Conservation (phyloP, 83 land plant genomes). For the Picea abies region DNA sequence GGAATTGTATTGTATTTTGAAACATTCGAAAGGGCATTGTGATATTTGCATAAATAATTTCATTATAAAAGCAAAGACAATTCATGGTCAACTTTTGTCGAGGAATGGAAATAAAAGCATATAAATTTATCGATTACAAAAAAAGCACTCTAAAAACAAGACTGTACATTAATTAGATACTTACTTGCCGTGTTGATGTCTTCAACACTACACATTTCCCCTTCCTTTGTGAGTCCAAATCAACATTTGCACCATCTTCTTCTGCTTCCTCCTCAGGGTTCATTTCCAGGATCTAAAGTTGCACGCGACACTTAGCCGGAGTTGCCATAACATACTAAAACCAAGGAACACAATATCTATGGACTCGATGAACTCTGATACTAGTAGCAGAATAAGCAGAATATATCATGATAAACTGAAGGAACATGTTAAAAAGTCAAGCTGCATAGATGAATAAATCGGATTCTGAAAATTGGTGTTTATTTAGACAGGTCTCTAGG, state of each 20-base stretch:
- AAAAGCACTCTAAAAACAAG: not conserved
- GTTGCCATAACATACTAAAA: too few relatives aligned
- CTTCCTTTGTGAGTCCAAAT: conserved; percentile 97
- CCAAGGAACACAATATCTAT: too few relatives aligned
- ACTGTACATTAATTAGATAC: conserved; percentile 46
- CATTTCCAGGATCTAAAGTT: conserved; percentile 87
- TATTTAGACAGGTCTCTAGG: too few relatives aligned
- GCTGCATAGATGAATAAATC: too few relatives aligned
- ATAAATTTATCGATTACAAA: not conserved
- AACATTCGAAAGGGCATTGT: not conserved
- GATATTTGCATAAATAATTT: not conserved
- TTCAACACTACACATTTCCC: conserved; percentile 99
- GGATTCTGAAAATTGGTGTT: too few relatives aligned
- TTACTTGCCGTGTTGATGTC: conserved; percentile 98
- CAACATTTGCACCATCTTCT: conserved; percentile 99
- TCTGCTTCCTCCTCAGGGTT: conserved; percentile 99
- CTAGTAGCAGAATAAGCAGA: too few relatives aligned
- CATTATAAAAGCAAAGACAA: not conserved
- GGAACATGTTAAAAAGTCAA: too few relatives aligned
- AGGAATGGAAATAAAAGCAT: not conserved
- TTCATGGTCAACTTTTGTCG: not conserved
- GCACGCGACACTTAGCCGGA: not conserved
- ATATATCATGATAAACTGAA: too few relatives aligned
- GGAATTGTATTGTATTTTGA: not conserved
- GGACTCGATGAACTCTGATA: too few relatives aligned